Conservation (phyloP, 352 stramenopile genomes). For the Saprolegnia diclina region DNA sequence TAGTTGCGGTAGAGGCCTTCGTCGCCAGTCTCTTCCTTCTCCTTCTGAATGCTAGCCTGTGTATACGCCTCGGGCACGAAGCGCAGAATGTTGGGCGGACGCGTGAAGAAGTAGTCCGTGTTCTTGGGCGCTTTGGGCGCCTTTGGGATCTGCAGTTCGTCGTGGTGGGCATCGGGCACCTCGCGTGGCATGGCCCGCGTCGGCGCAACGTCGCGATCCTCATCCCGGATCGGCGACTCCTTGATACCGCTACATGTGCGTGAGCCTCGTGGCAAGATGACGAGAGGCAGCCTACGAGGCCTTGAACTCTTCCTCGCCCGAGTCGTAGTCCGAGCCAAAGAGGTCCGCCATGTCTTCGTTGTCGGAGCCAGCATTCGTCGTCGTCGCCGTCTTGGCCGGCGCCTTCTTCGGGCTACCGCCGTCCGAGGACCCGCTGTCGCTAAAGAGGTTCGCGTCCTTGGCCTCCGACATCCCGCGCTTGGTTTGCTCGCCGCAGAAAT, state of each 20-base stretch:
- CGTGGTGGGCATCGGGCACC: slow-evolving; percentile 33
- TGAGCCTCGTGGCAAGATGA: not conserved
- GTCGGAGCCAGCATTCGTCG: slow-evolving; percentile 30
- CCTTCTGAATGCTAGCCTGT: slow-evolving; percentile 59
- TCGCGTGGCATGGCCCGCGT: slow-evolving; percentile 31
- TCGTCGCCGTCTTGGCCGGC: not conserved
- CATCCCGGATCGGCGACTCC: slow-evolving; percentile 56
- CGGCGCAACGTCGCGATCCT: slow-evolving; percentile 33
- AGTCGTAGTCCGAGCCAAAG: slow-evolving; percentile 86
- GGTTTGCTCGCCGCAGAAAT: slow-evolving; percentile 1
- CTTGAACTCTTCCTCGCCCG: slow-evolving; percentile 85
- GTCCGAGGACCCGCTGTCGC: slow-evolving; percentile 17
- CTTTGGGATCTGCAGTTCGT: slow-evolving; percentile 70
- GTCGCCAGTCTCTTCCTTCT: slow-evolving; percentile 79
- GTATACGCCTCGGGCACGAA: slow-evolving; percentile 76
- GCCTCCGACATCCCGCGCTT: not conserved
- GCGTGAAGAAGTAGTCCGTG: slow-evolving; percentile 60
- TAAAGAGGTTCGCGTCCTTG: slow-evolving; percentile 1
- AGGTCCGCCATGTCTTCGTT: slow-evolving; percentile 85
- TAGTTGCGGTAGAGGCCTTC: slow-evolving; percentile 84
- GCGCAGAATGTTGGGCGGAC: slow-evolving; percentile 83
- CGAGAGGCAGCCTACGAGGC: slow-evolving; percentile 48
- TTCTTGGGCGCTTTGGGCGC: slow-evolving; percentile 62
- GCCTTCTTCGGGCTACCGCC: slow-evolving; percentile 1
- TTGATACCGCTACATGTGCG: slow-evolving; percentile 60